These are phyloP conservation scores for Neonectria hederae DNA, from an alignment of 2,329 filamentous ascomycete genomes.

Conservation along the genomic window DNA sequence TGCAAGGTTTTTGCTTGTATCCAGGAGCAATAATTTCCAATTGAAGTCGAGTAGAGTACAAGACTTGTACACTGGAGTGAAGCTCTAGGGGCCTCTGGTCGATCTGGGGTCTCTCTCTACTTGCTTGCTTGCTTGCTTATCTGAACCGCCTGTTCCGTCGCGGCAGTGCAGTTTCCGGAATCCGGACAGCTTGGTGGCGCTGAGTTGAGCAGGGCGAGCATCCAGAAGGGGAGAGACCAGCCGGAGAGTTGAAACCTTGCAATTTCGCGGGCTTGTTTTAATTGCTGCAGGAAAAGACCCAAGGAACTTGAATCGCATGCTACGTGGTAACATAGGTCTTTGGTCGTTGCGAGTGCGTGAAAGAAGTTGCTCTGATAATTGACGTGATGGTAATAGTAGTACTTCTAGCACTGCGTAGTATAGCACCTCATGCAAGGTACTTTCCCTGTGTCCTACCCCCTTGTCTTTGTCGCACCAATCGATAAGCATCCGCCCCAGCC, in stretches of 20 bases:
- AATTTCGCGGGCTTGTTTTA: slow-evolving; percentile 8
- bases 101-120: no score
- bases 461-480: slow-evolving; percentile 23
- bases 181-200: not conserved
- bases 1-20: not conserved
- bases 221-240: slow-evolving; percentile 15
- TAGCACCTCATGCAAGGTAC: not conserved
- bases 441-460: not conserved
- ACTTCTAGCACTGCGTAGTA: not conserved
- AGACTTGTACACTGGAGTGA: not conserved
- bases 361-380: not conserved
- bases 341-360: not conserved
- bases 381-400: not conserved
- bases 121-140: not conserved
- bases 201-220: not conserved
- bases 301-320: not conserved
- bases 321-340: not conserved
- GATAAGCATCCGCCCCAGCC: slow-evolving; percentile 34
- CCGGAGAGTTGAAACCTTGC: slow-evolving; percentile 16
- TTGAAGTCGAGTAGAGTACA: no score
- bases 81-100: not conserved
- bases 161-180: not conserved
- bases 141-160: slow-evolving; percentile 11
- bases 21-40: not conserved
- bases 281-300: no score